These are phyloP conservation scores for Acanthamoeba royreba DNA, from an alignment of 208 protist genomes.

Conservation along the genomic window DNA sequence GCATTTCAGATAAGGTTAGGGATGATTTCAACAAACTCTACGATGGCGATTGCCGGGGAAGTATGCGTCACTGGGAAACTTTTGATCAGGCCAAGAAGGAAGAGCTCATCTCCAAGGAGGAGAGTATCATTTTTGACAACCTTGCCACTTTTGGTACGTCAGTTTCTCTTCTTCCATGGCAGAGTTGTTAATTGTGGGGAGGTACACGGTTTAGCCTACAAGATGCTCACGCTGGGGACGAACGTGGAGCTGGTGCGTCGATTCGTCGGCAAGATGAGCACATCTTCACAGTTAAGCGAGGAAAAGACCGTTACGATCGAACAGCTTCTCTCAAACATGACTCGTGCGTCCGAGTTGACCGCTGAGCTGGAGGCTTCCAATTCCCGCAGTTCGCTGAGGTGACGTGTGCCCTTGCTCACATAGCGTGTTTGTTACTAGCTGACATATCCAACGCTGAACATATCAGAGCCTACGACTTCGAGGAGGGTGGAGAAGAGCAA, in stretches of 20 bases:
- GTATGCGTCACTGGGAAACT: not conserved
- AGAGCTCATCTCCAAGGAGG: not conserved
- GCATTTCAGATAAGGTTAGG: not conserved
- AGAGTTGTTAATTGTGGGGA: not conserved
- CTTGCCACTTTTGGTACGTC: not conserved
- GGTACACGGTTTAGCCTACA: not conserved
- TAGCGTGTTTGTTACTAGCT: not conserved
- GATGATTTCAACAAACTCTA: not conserved
- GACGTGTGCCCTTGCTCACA: too few relatives aligned
- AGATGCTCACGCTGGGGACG: not conserved
- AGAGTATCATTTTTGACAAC: conserved; percentile 4
- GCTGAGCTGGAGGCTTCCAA: not conserved
- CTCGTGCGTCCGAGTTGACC: not conserved
- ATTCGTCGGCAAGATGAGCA: conserved; percentile 28
- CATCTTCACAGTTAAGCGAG: not conserved
- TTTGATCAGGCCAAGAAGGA: not conserved
- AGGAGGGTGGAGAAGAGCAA: not conserved
- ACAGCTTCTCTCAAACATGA: conserved; percentile 22
- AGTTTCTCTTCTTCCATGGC: not conserved
- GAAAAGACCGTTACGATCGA: not conserved
- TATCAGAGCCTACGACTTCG: not conserved
- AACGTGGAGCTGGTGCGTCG: conserved; percentile 18
- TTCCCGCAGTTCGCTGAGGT: not conserved
- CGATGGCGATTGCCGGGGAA: not conserved
- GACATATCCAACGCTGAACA: too few relatives aligned